Evolutionary conservation across 345 rosid species (phyloP).

Genomic region (Boechera stricta): DNA sequence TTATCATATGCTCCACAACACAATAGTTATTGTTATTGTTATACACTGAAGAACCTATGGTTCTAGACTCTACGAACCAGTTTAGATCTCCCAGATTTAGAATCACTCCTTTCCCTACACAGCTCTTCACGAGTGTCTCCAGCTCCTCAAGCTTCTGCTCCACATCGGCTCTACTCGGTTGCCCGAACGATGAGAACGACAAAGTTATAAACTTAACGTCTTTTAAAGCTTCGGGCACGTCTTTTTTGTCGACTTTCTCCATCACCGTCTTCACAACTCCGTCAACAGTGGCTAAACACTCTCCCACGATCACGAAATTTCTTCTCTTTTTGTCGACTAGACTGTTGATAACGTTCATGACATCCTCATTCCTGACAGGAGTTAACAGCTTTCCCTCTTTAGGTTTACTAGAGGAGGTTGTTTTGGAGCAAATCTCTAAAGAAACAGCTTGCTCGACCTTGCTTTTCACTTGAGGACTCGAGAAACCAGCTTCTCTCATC

Average conservation of each 20-base stretch:
- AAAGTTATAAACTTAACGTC: conserved; percentile 63
- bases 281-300: conserved; percentile 62
- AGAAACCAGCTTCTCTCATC: conserved; percentile 98
- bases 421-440: conserved; percentile 59
- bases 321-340: conserved; percentile 55
- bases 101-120: conserved; percentile 57
- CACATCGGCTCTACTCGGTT: conserved; percentile 58
- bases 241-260: conserved; percentile 67
- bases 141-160: conserved; percentile 68
- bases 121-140: conserved; percentile 51
- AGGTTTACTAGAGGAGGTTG: conserved; percentile 53
- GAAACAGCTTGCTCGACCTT: conserved; percentile 79
- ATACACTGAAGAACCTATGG: conserved; percentile 44
- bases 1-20: conserved; percentile 71
- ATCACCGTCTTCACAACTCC: conserved; percentile 61
- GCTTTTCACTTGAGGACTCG: conserved; percentile 86
- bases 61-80: conserved; percentile 64
- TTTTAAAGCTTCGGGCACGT: conserved; percentile 61
- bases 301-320: conserved; percentile 73
- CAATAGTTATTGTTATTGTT: conserved; percentile 41
- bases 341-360: conserved; percentile 62
- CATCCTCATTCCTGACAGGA: conserved; percentile 61
- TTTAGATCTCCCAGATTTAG: conserved; percentile 81
- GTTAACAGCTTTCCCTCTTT: conserved; percentile 47
- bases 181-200: conserved; percentile 57